phyloP scores from a whole-genome alignment of 1,139 yeast genomes.

The Arxiozyma telluris region DNA sequence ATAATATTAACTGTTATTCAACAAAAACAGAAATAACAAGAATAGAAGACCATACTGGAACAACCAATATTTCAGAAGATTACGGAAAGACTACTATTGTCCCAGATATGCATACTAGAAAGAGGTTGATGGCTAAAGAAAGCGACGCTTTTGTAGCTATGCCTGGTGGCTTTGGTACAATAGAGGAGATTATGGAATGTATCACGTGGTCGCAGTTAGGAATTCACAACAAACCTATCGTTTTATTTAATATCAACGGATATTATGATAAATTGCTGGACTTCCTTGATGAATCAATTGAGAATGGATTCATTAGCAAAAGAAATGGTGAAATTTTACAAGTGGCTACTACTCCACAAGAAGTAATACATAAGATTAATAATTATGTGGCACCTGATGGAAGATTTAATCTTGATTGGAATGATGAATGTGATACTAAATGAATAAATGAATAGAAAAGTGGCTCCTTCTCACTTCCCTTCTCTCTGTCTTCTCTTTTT shows the following conservation, averaged over 20 bases:
- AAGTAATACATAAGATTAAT: constrained; percentile 53
- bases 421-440: constrained; percentile 25
- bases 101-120: constrained; percentile 84
- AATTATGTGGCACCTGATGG: constrained; percentile 64
- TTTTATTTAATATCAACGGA: constrained; percentile 69
- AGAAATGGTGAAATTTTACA: constrained; percentile 61
- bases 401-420: constrained; percentile 68
- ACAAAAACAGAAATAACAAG: too few relatives aligned
- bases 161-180: constrained; percentile 90
- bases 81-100: constrained; percentile 79
- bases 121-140: constrained; percentile 76
- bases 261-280: constrained; percentile 63
- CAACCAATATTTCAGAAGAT: constrained; percentile 55
- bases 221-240: constrained; percentile 74
- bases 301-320: constrained; percentile 57
- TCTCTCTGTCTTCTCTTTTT: too few relatives aligned
- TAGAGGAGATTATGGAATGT: constrained; percentile 84
- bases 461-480: too few relatives aligned
- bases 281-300: constrained; percentile 49
- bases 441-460: too few relatives aligned
- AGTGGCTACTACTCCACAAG: constrained; percentile 60
- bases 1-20: background rate
- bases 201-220: constrained; percentile 88
- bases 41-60: constrained; percentile 41
- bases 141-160: constrained; percentile 82